Percentiles rank a stretch among this genome's conserved stretches.
Conservation (phyloP, 371 early-diverging fungal species). For the Basidiobolus meristosporus region DNA sequence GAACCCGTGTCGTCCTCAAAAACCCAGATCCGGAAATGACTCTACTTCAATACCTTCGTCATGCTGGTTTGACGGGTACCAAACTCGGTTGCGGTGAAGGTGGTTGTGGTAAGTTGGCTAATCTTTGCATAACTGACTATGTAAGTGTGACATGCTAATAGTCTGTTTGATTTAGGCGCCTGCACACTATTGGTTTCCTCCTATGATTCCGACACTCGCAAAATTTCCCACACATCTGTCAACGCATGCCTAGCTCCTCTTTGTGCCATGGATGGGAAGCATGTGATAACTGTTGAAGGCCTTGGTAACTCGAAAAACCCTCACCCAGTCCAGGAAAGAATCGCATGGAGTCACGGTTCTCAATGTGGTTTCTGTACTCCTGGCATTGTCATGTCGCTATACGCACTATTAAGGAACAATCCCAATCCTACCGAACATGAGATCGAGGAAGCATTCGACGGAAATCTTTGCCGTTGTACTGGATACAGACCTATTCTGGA, state of each 20-base stretch:
- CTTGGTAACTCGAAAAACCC: slow-evolving; percentile 35
- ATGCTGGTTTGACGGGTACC: slow-evolving; percentile 49
- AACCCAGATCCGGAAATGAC: slow-evolving; percentile 34
- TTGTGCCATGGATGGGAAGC: slow-evolving; percentile 47
- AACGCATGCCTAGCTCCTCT: slow-evolving; percentile 57
- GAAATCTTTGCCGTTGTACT: slow-evolving; percentile 69
- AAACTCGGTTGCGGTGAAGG: slow-evolving; percentile 63
- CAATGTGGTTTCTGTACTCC: slow-evolving; percentile 78
- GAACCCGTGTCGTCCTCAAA: slow-evolving; percentile 16
- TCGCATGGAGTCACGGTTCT: slow-evolving; percentile 31
- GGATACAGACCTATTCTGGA: slow-evolving; percentile 67
- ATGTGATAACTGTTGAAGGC: slow-evolving; percentile 63
- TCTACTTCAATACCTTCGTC: slow-evolving; percentile 40
- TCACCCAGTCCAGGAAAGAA: slow-evolving; percentile 46
- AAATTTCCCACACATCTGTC: slow-evolving; percentile 23
- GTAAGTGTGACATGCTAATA: background rate
- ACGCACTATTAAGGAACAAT: slow-evolving; percentile 42
- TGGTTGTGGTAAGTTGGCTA: slow-evolving; percentile 21
- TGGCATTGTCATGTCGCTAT: slow-evolving; percentile 67
- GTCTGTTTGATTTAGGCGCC: slow-evolving; percentile 16
- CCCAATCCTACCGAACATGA: slow-evolving; percentile 32
- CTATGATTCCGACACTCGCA: slow-evolving; percentile 13
- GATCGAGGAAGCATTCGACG: slow-evolving; percentile 61
- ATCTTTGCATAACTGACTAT: background rate
- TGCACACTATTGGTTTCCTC: slow-evolving; percentile 59